Base-by-base conservation (phyloP, 2,329 filamentous ascomycete genomes). In the Phaeosphaeria sp. region DNA sequence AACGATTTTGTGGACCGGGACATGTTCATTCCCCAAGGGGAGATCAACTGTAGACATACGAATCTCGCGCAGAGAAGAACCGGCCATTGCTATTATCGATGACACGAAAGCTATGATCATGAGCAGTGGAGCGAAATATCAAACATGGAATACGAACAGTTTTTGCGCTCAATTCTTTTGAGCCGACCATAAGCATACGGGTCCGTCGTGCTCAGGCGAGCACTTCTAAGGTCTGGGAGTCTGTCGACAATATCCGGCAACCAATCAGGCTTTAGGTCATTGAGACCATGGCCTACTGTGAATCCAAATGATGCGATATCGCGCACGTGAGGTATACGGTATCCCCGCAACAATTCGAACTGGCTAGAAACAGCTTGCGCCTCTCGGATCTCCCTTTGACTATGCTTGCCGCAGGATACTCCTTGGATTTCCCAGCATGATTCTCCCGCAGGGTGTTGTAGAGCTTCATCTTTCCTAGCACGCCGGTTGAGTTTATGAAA, bases 1-100 rank as follows among this genome's bases (percentile, higher is more conserved):
- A 21, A 53, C 45, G 25, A 57, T n/a, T 21, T 42, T 49, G 22
- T 57, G 55, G 13, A 53, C 46, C 17, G 45, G 45, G 18, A 45
- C 3, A 18, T 40, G 13, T 17, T 53, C 55, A 21, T 57, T 53
- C 18, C 15, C 4, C 8, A 57, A 44, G n/a, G 30, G 11, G 18
- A 2, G 4, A 15, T 15, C 15, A 15, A 17, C 2, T 22, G 18
- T 50, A n/a, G 3, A 17, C 15, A 55, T 7, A 15, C 40, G 36
- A 7, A 55, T 25, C 25, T 49, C 46, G 15, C 46, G 45, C 4
- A 55, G 40, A 25, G 49, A n/a, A 36, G 33, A n/a, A n/a, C 46
- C 24, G 22, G n/a, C 17, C 15, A 55, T 18, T 24, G 17, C 44
- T 13, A 9, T 7, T 22, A 55, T 50, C 15, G 52, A 42, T n/a